These are phyloP conservation scores for Aleurites moluccanus DNA, from an alignment of 441 rosid species.

Conservation along the genomic window DNA sequence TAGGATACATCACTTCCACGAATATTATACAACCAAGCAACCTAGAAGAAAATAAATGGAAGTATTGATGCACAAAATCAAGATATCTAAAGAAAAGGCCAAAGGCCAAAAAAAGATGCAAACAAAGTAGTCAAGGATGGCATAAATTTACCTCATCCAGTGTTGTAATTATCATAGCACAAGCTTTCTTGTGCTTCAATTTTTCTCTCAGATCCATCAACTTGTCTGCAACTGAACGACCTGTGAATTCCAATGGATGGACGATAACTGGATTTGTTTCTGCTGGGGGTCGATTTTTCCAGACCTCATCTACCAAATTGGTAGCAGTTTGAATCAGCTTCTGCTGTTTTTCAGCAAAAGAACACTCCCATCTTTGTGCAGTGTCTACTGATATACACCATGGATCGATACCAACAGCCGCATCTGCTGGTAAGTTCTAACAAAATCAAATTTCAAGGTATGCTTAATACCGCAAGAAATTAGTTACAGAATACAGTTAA, in stretches of 20 bases:
- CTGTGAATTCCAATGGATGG: slow-evolving; percentile 79
- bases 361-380: slow-evolving; percentile 70
- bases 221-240: slow-evolving; percentile 69
- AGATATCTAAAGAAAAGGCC: neutral
- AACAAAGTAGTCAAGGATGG: slow-evolving; percentile 5
- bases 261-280: slow-evolving; percentile 56
- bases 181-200: slow-evolving; percentile 52
- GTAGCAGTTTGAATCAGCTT: slow-evolving; percentile 67
- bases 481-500: neutral
- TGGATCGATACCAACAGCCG: slow-evolving; percentile 74
- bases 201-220: slow-evolving; percentile 63
- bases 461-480: slow-evolving; percentile 9
- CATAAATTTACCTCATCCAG: slow-evolving; percentile 75
- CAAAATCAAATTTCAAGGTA: slow-evolving; percentile 23
- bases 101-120: slow-evolving; percentile 6
- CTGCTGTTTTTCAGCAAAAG: slow-evolving; percentile 65
- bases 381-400: slow-evolving; percentile 89
- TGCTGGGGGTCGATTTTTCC: slow-evolving; percentile 72
- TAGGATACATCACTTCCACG: slow-evolving; percentile 93
- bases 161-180: slow-evolving; percentile 67
- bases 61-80: slow-evolving; percentile 6
- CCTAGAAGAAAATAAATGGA: slow-evolving; percentile 40
- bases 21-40: slow-evolving; percentile 96
- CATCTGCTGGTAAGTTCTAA: slow-evolving; percentile 74
- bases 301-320: slow-evolving; percentile 84